Evolutionary conservation across 192 early-diverging fungal genomes (phyloP).

Genomic region (Coemansia furcata): DNA sequence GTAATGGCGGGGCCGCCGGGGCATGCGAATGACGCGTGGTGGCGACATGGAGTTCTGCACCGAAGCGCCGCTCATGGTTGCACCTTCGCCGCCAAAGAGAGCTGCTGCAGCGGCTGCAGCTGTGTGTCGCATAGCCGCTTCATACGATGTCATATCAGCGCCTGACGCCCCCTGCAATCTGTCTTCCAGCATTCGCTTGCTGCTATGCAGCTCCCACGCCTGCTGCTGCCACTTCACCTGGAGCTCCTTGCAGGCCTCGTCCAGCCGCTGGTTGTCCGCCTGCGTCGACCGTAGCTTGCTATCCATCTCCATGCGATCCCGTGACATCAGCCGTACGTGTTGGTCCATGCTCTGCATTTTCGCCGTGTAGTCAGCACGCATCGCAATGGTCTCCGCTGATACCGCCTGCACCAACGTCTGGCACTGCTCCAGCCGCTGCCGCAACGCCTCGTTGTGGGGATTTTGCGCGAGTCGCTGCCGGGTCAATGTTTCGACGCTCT

Average conservation of each 20-base stretch:
- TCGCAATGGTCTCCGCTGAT: background rate
- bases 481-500: background rate
- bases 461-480: background rate
- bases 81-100: background rate
- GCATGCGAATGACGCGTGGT: background rate
- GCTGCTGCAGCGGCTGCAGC: background rate
- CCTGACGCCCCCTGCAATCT: background rate
- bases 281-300: background rate
- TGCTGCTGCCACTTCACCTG: background rate
- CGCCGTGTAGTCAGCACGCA: background rate
- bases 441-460: background rate
- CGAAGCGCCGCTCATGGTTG: background rate
- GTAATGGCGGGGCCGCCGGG: background rate
- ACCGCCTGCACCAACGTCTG: background rate
- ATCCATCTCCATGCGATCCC: background rate
- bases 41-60: background rate
- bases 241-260: background rate
- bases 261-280: conserved; percentile 3
- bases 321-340: background rate
- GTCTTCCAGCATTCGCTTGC: conserved; percentile 3
- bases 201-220: background rate
- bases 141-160: background rate
- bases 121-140: background rate
- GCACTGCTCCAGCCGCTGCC: background rate
- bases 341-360: background rate